Conservation (phyloP, 1,284 basidiomycete genomes). For the Trametes pubescens region DNA sequence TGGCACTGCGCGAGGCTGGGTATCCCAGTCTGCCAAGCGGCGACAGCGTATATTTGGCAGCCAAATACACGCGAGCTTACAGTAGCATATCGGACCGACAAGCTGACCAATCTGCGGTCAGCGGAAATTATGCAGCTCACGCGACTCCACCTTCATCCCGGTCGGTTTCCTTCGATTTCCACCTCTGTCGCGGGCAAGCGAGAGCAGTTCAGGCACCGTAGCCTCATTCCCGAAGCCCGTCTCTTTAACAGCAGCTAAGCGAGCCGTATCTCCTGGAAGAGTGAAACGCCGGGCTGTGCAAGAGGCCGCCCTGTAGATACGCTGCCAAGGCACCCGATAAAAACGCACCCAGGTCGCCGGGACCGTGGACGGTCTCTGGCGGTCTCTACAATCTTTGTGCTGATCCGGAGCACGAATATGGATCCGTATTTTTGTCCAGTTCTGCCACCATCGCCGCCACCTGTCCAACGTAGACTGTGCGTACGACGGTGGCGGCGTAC, state of each 20-base stretch:
- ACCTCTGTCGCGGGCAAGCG: too few relatives aligned
- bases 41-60: too few relatives aligned
- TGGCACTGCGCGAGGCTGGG: too few relatives aligned
- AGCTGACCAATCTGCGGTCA: too few relatives aligned
- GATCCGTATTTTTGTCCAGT: neutral
- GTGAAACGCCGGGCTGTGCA: neutral
- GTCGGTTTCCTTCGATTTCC: too few relatives aligned
- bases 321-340: constrained; percentile 18
- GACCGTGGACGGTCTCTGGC: too few relatives aligned
- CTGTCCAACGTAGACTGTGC: neutral
- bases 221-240: neutral
- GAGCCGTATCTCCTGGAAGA: constrained; percentile 1
- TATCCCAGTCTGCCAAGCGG: too few relatives aligned
- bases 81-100: too few relatives aligned
- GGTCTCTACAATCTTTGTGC: neutral
- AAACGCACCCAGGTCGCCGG: constrained; percentile 10
- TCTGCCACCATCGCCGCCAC: constrained; percentile 13
- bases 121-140: too few relatives aligned
- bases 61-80: too few relatives aligned
- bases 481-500: neutral
- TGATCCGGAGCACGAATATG: neutral
- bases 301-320: neutral
- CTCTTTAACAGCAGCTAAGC: neutral
- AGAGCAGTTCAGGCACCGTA: neutral
- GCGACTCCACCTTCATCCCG: too few relatives aligned